These are phyloP conservation scores for Harringtonia lauricola DNA, from an alignment of 2,329 filamentous ascomycete species.

Conservation along the genomic window DNA sequence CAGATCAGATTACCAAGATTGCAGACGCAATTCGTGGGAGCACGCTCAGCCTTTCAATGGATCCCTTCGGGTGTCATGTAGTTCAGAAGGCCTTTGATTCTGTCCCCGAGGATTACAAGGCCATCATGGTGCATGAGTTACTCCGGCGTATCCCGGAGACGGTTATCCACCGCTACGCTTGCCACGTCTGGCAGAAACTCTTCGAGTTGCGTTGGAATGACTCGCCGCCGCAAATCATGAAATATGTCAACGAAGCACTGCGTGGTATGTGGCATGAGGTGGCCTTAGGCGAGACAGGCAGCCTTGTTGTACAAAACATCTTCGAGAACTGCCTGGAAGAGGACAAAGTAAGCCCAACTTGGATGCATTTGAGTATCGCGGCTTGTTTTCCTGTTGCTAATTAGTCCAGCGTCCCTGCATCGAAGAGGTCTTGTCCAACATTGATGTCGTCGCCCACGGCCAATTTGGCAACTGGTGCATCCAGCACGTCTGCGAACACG, in stretches of 20 bases:
- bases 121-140: constrained; percentile 96
- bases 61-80: constrained; percentile 95
- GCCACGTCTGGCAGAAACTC: constrained; percentile 98
- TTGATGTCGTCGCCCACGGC: constrained; percentile 91
- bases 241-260: constrained; percentile 90
- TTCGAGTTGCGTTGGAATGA: constrained; percentile 96
- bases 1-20: constrained; percentile 89
- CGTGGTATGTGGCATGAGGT: constrained; percentile 98
- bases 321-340: constrained; percentile 99
- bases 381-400: not conserved
- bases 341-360: constrained; percentile 76
- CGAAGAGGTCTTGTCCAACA: constrained; percentile 88
- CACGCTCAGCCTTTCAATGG: constrained; percentile 91
- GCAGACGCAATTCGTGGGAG: constrained; percentile 90
- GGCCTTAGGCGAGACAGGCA: constrained; percentile 91
- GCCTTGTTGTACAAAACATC: constrained; percentile 96
- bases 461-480: constrained; percentile 99
- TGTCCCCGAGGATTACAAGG: constrained; percentile 95
- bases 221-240: constrained; percentile 95
- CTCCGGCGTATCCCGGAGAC: constrained; percentile 93
- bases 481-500: constrained; percentile 97
- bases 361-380: not conserved
- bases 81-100: constrained; percentile 98
- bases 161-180: constrained; percentile 96
- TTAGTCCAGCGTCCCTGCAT: constrained; percentile 80